These are phyloP conservation scores for Trichoderma guizhouense DNA, from an alignment of 2,329 filamentous ascomycete species.

Conservation along the genomic window DNA sequence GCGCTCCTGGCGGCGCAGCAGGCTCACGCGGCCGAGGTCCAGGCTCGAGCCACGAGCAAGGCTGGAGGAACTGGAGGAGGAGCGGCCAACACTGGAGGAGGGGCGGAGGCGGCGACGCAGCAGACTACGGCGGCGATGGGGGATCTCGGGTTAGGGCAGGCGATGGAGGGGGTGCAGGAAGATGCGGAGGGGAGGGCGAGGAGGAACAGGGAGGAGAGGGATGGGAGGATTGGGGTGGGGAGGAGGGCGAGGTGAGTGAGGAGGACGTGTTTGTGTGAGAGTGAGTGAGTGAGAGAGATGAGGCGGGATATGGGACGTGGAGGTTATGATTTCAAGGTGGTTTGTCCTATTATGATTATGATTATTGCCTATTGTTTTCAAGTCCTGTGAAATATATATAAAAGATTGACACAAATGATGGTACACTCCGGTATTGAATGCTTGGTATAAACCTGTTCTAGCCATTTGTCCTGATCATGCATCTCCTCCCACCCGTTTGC, in stretches of 20 bases:
- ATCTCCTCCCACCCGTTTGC: background rate
- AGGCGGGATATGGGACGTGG: background rate
- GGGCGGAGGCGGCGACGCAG: slow-evolving; percentile 25
- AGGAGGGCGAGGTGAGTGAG: slow-evolving; percentile 21
- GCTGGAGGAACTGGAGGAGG: slow-evolving; percentile 9
- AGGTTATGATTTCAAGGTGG: too few relatives aligned
- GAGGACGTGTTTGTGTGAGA: background rate
- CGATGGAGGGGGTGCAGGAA: slow-evolving; percentile 32
- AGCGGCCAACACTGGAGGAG: slow-evolving; percentile 3
- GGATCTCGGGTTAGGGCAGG: slow-evolving; percentile 17
- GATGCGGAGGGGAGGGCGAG: slow-evolving; percentile 26
- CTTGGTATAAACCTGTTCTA: slow-evolving; percentile 13
- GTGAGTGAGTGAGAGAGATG: background rate
- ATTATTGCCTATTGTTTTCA: background rate
- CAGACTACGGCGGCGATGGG: slow-evolving; percentile 20
- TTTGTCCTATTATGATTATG: background rate
- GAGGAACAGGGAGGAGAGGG: slow-evolving; percentile 31
- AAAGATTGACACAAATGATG: background rate
- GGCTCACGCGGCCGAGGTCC: slow-evolving; percentile 27
- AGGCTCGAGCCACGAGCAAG: slow-evolving; percentile 18
- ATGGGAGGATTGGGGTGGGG: slow-evolving; percentile 39
- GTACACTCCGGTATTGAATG: background rate
- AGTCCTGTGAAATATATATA: background rate
- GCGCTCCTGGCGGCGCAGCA: slow-evolving; percentile 35
- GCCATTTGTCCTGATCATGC: background rate